Conservation (phyloP, 495 filamentous ascomycete species). For the Aspergillus nidulans region DNA sequence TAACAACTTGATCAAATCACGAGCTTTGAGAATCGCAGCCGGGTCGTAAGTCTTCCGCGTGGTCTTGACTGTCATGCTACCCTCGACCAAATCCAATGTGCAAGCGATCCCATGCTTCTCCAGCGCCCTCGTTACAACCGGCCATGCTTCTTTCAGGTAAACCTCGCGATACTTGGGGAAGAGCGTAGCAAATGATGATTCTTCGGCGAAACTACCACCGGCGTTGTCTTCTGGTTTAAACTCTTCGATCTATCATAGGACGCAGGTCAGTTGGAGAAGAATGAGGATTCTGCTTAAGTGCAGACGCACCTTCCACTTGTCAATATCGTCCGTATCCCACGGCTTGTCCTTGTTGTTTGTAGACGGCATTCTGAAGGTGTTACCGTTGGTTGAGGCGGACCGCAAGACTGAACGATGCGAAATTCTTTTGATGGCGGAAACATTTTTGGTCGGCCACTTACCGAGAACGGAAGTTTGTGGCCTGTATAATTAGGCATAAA, state of each 20-base stretch:
- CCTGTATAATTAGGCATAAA: constrained; percentile 5
- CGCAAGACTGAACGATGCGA: constrained; percentile 18
- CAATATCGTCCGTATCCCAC: constrained; percentile 96
- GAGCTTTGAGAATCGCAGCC: constrained; percentile 87
- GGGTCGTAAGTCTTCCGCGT: constrained; percentile 95
- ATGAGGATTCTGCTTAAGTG: not conserved
- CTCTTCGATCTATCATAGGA: constrained; percentile 56
- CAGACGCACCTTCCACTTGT: constrained; percentile 81
- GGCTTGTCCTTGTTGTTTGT: constrained; percentile 93
- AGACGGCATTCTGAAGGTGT: constrained; percentile 66
- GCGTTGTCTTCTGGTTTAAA: constrained; percentile 84
- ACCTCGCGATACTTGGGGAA: constrained; percentile 98
- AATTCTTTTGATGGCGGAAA: constrained; percentile 29
- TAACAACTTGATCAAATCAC: constrained; percentile 90
- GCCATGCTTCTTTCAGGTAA: constrained; percentile 91
- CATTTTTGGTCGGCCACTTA: constrained; percentile 38
- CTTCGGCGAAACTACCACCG: constrained; percentile 83
- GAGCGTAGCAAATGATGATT: constrained; percentile 84
- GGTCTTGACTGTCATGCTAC: constrained; percentile 92
- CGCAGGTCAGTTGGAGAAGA: constrained; percentile 11
- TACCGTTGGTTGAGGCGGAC: constrained; percentile 5
- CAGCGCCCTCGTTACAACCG: constrained; percentile 69
- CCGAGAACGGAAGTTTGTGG: constrained; percentile 24
- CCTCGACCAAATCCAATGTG: constrained; percentile 89
- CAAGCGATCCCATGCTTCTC: constrained; percentile 81